Conservation (phyloP, 2,329 filamentous ascomycete genomes). For the Penicillium expansum region DNA sequence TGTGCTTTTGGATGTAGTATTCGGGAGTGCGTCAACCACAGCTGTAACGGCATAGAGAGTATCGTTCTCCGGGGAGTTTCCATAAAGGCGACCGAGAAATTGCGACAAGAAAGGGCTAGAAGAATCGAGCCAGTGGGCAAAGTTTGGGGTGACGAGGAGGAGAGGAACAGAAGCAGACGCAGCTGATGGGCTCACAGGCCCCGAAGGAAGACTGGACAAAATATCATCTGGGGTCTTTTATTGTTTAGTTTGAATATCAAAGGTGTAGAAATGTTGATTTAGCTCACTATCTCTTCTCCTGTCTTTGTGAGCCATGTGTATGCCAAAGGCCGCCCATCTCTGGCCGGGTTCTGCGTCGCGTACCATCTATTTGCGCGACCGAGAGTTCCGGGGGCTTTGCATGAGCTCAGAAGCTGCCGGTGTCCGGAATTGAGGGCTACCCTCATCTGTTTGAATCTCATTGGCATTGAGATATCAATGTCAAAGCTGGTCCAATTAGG, state of each 20-base stretch:
- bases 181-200: conserved; percentile 11
- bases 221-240: conserved; percentile 32
- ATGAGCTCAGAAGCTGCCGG: conserved; percentile 7
- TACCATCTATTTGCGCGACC: conserved; percentile 13
- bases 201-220: conserved; percentile 26
- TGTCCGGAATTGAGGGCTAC: conserved; percentile 12
- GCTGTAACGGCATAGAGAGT: conserved; percentile 34
- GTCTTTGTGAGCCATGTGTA: conserved; percentile 36
- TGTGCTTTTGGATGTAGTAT: conserved; percentile 3
- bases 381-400: conserved; percentile 1
- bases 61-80: conserved; percentile 6
- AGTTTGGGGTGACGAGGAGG: conserved; percentile 38
- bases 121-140: conserved; percentile 39
- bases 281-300: conserved; percentile 30
- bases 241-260: background rate
- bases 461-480: conserved; percentile 23
- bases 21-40: conserved; percentile 39
- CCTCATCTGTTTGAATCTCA: conserved; percentile 20
- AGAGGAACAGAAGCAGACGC: conserved; percentile 28
- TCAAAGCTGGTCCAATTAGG: background rate
- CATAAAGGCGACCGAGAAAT: conserved; percentile 31
- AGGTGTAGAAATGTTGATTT: background rate
- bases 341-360: conserved; percentile 14
- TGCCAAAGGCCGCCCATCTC: conserved; percentile 20
- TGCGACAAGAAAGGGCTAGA: conserved; percentile 31